phyloP scores from a whole-genome alignment of 306 rosid species.

The Cucumis hystrix region DNA sequence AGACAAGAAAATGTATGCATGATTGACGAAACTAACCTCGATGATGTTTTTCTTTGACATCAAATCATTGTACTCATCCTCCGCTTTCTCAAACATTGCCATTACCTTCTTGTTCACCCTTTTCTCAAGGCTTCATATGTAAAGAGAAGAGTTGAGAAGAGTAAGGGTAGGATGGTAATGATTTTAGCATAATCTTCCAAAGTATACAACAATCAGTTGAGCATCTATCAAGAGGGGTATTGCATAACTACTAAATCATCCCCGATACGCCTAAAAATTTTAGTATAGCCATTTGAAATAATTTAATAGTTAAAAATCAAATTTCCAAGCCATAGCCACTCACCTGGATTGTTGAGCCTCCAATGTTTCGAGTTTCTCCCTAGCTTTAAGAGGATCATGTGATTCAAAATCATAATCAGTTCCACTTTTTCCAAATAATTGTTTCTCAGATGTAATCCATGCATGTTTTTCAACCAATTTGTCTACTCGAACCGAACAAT shows the following conservation, averaged over 20 bases:
- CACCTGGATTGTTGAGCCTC: conserved; percentile 91
- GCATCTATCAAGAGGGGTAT: neutral
- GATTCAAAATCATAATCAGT: conserved; percentile 85
- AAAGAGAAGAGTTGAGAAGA: neutral
- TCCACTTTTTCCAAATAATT: conserved; percentile 71
- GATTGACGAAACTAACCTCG: conserved; percentile 44
- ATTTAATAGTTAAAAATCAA: neutral
- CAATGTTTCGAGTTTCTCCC: conserved; percentile 56
- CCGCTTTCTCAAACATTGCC: conserved; percentile 99
- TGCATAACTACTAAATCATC: neutral
- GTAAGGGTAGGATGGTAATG: neutral
- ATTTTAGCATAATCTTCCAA: neutral
- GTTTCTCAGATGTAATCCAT: conserved; percentile 87
- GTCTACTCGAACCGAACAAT: conserved; percentile 73
- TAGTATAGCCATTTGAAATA: neutral
- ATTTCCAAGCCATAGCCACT: conserved; percentile 2
- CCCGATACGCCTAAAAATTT: neutral
- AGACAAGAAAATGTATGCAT: neutral
- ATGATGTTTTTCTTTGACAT: conserved; percentile 91
- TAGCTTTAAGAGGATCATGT: conserved; percentile 55
- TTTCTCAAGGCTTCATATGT: conserved; percentile 81
- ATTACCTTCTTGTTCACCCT: conserved; percentile 97
- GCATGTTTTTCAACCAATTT: conserved; percentile 82
- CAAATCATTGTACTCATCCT: conserved; percentile 92
- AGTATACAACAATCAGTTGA: neutral